Conservation (phyloP, 257 asterid genomes). For the Oldenlandia corymbosa region DNA sequence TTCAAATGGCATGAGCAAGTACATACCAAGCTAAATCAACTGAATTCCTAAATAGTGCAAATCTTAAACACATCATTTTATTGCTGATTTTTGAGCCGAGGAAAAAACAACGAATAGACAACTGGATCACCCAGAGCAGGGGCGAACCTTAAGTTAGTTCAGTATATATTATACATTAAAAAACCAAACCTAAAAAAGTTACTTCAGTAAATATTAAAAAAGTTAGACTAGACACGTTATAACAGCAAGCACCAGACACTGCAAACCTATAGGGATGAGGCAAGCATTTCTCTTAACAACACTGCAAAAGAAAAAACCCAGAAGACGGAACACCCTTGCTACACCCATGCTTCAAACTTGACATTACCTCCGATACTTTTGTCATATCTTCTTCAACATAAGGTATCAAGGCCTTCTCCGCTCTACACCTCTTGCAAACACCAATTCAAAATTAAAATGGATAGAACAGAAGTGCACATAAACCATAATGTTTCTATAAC, state of each 20-base stretch:
- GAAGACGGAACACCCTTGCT: slow-evolving; percentile 20
- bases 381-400: slow-evolving; percentile 57
- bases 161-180: not conserved
- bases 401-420: slow-evolving; percentile 51
- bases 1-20: too few relatives aligned
- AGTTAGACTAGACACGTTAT: not conserved
- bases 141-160: not conserved
- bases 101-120: not conserved
- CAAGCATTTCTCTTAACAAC: not conserved
- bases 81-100: too few relatives aligned
- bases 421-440: slow-evolving; percentile 83
- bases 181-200: not conserved
- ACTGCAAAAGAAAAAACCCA: not conserved
- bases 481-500: slow-evolving; percentile 27
- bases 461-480: slow-evolving; percentile 10
- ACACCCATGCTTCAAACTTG: slow-evolving; percentile 33
- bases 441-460: slow-evolving; percentile 47
- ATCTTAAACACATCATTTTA: not conserved
- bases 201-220: not conserved
- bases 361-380: slow-evolving; percentile 48
- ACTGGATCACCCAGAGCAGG: not conserved
- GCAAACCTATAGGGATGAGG: not conserved
- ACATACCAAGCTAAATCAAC: too few relatives aligned
- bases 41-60: not conserved
- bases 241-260: not conserved